A percentile compares a stretch with the other conserved stretches of the same genome.
These are phyloP conservation scores for Salix exigua DNA, from an alignment of 345 rosid species.

Conservation along the genomic window DNA sequence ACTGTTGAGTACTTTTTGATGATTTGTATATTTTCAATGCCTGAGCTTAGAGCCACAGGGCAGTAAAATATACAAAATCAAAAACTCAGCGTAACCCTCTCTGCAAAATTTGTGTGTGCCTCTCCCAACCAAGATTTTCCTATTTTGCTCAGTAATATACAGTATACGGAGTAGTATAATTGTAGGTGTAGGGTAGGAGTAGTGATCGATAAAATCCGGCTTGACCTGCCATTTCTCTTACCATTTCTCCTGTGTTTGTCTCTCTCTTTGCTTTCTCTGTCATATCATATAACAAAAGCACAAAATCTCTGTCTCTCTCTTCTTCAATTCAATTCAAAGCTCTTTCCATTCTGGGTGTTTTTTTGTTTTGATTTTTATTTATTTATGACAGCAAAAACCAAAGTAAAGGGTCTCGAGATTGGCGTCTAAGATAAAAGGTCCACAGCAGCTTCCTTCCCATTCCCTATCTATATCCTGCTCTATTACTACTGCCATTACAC, in stretches of 20 bases:
- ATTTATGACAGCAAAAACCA: neutral
- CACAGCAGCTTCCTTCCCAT: slow-evolving; percentile 15
- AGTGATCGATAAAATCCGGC: neutral
- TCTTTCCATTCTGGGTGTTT: slow-evolving; percentile 7
- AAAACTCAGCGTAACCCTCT: neutral
- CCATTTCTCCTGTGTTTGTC: slow-evolving; percentile 9
- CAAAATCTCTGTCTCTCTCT: neutral
- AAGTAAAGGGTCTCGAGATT: slow-evolving; percentile 44
- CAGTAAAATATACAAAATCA: too few relatives aligned
- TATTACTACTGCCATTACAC: neutral
- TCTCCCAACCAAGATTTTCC: neutral
- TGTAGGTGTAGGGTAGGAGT: neutral
- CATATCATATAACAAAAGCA: neutral
- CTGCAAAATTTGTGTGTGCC: neutral
- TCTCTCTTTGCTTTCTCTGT: neutral
- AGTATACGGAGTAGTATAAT: neutral
- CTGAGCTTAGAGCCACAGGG: too few relatives aligned
- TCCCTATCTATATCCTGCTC: neutral
- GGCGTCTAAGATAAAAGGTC: slow-evolving; percentile 35
- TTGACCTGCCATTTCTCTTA: slow-evolving; percentile 13
- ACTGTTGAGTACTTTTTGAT: neutral
- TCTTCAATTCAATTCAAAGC: neutral
- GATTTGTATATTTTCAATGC: too few relatives aligned
- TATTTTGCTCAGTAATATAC: too few relatives aligned
- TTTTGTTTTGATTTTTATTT: slow-evolving; percentile 7